These are phyloP conservation scores for Coemansia sp. DNA, from an alignment of 192 early-diverging fungal genomes.

Conservation along the genomic window DNA sequence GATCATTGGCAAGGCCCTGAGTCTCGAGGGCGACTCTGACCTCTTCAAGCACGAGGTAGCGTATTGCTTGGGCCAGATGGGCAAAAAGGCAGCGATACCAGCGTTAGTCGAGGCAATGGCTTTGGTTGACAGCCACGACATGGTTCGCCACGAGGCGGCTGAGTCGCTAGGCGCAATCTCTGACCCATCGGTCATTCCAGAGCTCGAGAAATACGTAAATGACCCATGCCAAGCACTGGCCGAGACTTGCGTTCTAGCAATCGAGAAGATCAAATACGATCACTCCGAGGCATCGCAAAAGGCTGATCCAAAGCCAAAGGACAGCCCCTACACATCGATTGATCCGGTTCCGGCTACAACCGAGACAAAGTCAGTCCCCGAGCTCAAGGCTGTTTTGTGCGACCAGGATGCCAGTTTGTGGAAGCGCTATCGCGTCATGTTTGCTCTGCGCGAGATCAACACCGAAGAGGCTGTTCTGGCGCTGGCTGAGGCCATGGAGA, in stretches of 20 bases:
- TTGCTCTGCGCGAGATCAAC: constrained; percentile 87
- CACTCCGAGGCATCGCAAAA: constrained; percentile 40
- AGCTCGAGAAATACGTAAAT: constrained; percentile 74
- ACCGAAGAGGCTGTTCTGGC: constrained; percentile 79
- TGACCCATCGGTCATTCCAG: constrained; percentile 60
- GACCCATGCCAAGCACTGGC: constrained; percentile 70
- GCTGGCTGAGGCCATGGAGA: constrained; percentile 81
- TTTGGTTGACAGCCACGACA: constrained; percentile 72
- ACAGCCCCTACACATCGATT: constrained; percentile 70
- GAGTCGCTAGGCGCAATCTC: constrained; percentile 96
- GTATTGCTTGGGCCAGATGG: constrained; percentile 96
- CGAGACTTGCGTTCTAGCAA: constrained; percentile 89
- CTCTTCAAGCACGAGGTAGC: constrained; percentile 95
- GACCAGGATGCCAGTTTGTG: constrained; percentile 76
- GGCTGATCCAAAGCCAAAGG: constrained; percentile 19
- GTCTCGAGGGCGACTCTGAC: constrained; percentile 78
- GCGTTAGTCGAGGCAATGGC: constrained; percentile 68
- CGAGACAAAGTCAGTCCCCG: constrained; percentile 60
- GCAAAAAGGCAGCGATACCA: constrained; percentile 73
- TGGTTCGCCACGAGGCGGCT: constrained; percentile 98
- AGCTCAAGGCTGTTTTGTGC: constrained; percentile 66
- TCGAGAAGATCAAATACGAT: constrained; percentile 83
- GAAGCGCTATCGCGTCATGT: constrained; percentile 93
- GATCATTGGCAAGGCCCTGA: constrained; percentile 75
- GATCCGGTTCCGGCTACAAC: constrained; percentile 88